Base-by-base conservation (phyloP, 371 early-diverging fungal genomes). In the Nematocida displodere region DNA sequence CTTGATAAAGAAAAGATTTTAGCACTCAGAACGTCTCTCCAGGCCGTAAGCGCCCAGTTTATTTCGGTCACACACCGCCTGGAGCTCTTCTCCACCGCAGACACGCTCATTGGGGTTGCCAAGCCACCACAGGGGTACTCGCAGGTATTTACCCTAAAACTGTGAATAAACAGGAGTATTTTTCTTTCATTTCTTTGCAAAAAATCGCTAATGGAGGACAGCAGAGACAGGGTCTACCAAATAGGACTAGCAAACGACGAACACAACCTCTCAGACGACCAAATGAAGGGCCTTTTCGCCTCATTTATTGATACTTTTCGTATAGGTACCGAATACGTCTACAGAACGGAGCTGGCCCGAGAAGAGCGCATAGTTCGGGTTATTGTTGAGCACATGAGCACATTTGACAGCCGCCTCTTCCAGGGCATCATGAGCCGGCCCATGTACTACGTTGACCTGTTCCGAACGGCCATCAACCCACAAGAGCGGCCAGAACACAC, bases 11-110 rank as follows among this genome's bases (percentile, higher is more conserved):
- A 90, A 58, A 97, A 99, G 81, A 96, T 97, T 3, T 85, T 88
- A 11, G 89, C 89, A 77, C 88, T 99, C 39, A 91, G 92, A 0
- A 86, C 86, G 40, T 97, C 93, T 82, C 87, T 99, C 55, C 88
- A 89, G 44, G 81, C 82, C 54, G 84, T 85, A 36, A 46, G 55
- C 17, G 22, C 55, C 42, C 99, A 99, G 86, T 95, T 97, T 80
- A 89, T 99, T 58, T 92, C 96, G 39, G 95, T 97, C 55, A 92
- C 92, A n/a, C 89, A 95, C 52, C 95, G 97, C 84, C 87, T 86
- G 64, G 87, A 89, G 29, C 85, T 99, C 42, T 97, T 93, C 82
- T 92, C 95, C 82, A 88, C 89, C 39, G 92, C 94, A 4, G 87
- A 93, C 68, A 89, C 90, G 0, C 86, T 99, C 22, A 93, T 99